Conservation (phyloP, 768 basidiomycete species). For the Serendipita sp. region DNA sequence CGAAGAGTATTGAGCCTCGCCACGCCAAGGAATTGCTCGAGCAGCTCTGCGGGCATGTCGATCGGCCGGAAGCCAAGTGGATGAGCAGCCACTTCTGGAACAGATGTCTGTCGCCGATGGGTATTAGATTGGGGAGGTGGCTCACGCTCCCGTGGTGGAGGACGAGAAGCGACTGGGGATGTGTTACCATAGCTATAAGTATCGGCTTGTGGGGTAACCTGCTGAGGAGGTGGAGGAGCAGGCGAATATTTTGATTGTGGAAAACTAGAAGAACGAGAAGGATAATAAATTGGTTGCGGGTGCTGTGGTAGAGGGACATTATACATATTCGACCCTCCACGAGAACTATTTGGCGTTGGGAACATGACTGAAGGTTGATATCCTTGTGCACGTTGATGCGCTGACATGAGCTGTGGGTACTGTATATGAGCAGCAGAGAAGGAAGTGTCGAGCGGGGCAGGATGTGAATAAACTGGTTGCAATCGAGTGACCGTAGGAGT, state of each 20-base stretch:
- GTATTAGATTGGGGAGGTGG: neutral
- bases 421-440: slow-evolving; percentile 40
- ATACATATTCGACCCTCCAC: neutral
- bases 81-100: neutral
- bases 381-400: slow-evolving; percentile 62
- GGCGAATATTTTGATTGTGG: slow-evolving; percentile 16
- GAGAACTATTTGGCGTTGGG: slow-evolving; percentile 15
- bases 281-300: slow-evolving; percentile 14
- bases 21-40: slow-evolving; percentile 61
- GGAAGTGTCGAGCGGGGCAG: slow-evolving; percentile 55
- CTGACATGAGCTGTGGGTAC: slow-evolving; percentile 63
- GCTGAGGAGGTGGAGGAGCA: slow-evolving; percentile 20
- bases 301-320: slow-evolving; percentile 1
- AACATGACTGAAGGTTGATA: slow-evolving; percentile 71
- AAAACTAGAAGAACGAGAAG: slow-evolving; percentile 14
- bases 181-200: slow-evolving; percentile 3
- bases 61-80: slow-evolving; percentile 42
- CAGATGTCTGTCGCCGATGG: slow-evolving; percentile 11
- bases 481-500: neutral
- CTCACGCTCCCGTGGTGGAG: neutral
- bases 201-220: slow-evolving; percentile 16
- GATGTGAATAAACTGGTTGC: neutral
- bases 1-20: slow-evolving; percentile 62
- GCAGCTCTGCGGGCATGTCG: slow-evolving; percentile 51
- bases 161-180: neutral